Evolutionary conservation across 1,284 basidiomycete genomes (phyloP).

Genomic region (Microbotryum saponariae): DNA sequence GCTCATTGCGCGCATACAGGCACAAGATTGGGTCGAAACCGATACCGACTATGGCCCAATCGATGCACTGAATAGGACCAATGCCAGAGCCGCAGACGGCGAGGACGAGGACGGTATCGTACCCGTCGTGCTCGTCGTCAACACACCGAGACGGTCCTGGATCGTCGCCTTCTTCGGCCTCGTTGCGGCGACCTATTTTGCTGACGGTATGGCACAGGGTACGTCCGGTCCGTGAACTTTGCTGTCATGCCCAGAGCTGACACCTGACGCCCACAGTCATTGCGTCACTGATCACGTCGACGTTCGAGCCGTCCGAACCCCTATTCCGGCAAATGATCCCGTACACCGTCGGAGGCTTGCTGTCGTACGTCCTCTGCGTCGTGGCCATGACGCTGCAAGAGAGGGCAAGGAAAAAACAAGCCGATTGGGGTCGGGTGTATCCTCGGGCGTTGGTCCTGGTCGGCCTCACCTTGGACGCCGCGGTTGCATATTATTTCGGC

Average conservation of each 20-base stretch:
- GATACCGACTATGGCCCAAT: background rate
- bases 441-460: background rate
- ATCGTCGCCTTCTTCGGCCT: slow-evolving; percentile 28
- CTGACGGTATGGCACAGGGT: slow-evolving; percentile 24
- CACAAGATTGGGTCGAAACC: slow-evolving; percentile 11
- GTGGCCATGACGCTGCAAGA: slow-evolving; percentile 20
- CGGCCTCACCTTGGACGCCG: slow-evolving; percentile 4
- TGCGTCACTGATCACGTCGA: slow-evolving; percentile 17
- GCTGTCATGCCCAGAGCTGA: background rate
- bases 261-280: slow-evolving; percentile 9
- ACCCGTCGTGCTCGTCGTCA: slow-evolving; percentile 30
- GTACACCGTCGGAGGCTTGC: slow-evolving; percentile 20
- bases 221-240: background rate
- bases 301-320: slow-evolving; percentile 8
- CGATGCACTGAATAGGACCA: background rate
- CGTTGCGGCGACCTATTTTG: slow-evolving; percentile 25
- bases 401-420: background rate
- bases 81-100: background rate
- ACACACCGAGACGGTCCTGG: slow-evolving; percentile 9
- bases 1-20: slow-evolving; percentile 21
- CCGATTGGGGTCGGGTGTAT: background rate
- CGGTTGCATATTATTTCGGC: background rate
- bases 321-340: slow-evolving; percentile 19
- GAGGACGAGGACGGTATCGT: slow-evolving; percentile 24
- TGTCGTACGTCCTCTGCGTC: slow-evolving; percentile 13